Evolutionary conservation across 2,329 filamentous ascomycete genomes (phyloP).

Genomic region (Colletotrichum shisoi): DNA sequence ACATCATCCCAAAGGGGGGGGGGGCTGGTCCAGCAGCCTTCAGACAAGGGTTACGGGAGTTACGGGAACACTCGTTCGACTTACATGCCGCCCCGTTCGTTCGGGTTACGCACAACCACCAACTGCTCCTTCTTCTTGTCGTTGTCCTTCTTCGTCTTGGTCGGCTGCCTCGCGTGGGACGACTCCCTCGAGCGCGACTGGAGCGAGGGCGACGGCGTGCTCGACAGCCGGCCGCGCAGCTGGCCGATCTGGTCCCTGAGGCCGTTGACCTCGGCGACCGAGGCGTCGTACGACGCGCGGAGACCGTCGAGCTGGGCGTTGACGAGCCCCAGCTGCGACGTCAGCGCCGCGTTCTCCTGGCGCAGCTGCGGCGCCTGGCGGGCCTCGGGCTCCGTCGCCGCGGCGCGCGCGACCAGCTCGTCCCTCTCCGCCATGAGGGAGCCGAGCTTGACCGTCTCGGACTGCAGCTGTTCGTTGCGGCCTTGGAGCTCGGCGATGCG

Average conservation of each 20-base stretch:
- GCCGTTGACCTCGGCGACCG: conserved; percentile 31
- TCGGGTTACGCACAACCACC: conserved; percentile 39
- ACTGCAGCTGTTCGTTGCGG: conserved; percentile 38
- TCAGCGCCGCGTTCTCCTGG: conserved; percentile 33
- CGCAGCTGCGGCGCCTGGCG: conserved; percentile 30
- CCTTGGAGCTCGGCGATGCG: conserved; percentile 38
- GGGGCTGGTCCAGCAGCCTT: too few species aligned
- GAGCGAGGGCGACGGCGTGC: conserved; percentile 20
- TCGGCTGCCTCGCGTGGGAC: conserved; percentile 22
- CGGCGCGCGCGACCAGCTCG: conserved; percentile 28
- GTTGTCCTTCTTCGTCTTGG: conserved; percentile 34
- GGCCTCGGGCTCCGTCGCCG: conserved; percentile 31
- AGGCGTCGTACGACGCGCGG: conserved; percentile 33
- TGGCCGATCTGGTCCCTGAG: conserved; percentile 35
- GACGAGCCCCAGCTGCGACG: conserved; percentile 32
- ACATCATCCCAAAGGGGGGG: background rate
- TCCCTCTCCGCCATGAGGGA: conserved; percentile 37
- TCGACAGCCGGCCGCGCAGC: conserved; percentile 30
- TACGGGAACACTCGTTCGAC: background rate
- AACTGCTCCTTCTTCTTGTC: conserved; percentile 40
- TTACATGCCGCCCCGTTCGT: conserved; percentile 39
- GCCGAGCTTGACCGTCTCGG: conserved; percentile 26
- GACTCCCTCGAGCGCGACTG: conserved; percentile 26
- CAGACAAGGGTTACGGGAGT: too few species aligned
- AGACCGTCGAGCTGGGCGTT: conserved; percentile 37